Conservation (phyloP, 192 early-diverging fungal genomes). For the Coemansia sp. region DNA sequence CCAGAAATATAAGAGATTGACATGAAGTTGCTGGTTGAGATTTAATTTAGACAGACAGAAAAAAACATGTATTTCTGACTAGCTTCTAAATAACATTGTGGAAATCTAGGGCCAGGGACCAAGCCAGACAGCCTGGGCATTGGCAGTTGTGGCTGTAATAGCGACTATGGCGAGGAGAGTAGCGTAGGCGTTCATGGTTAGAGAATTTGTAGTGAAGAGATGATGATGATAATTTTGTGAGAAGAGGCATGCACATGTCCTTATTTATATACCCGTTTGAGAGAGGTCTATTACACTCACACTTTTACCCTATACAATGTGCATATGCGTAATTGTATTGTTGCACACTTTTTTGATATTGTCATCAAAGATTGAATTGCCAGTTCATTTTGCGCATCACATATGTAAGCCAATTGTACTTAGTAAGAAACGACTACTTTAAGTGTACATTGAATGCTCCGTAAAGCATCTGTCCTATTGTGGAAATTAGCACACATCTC, state of each 20-base stretch:
- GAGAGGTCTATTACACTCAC: too few species aligned
- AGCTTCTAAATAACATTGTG: too few species aligned
- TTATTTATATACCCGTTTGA: neutral
- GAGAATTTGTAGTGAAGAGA: neutral
- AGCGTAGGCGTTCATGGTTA: slow-evolving; percentile 19
- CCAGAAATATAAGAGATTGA: neutral
- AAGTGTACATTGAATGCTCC: too few species aligned
- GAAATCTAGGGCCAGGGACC: slow-evolving; percentile 17
- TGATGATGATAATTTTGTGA: slow-evolving; percentile 5
- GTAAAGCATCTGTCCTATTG: too few species aligned
- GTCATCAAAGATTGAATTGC: neutral
- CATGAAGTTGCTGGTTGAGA: too few species aligned
- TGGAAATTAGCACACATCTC: too few species aligned
- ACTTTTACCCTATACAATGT: too few species aligned
- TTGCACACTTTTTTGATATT: neutral
- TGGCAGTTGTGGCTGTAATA: slow-evolving; percentile 13
- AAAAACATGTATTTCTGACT: neutral
- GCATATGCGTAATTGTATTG: neutral
- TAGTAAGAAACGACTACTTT: too few species aligned
- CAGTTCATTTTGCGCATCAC: neutral
- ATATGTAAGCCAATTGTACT: neutral
- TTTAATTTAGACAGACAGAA: neutral
- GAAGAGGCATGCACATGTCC: neutral
- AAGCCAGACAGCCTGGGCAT: slow-evolving; percentile 22
- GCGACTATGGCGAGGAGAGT: slow-evolving; percentile 22